A percentile compares a stretch with the other conserved stretches of the same genome.
phyloP scores from a whole-genome alignment of 805 yeast genomes.

The Candida boleticola region DNA sequence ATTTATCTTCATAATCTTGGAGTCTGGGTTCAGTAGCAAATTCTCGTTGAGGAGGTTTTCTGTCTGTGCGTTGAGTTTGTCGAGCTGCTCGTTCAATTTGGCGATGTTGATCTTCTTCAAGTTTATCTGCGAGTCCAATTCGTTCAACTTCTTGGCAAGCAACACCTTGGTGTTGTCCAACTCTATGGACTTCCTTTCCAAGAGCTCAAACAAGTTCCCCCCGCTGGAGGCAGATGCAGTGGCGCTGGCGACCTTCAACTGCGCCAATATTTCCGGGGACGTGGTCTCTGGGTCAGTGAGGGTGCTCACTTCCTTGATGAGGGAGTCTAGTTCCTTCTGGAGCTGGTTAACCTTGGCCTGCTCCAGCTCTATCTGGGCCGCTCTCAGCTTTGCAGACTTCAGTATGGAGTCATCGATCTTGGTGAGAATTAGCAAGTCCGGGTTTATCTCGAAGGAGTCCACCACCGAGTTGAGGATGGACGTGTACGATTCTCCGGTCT shows the following conservation, averaged over 20 bases:
- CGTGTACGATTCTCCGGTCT: neutral
- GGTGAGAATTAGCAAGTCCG: conserved; percentile 47
- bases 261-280: conserved; percentile 13
- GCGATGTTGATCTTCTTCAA: conserved; percentile 29
- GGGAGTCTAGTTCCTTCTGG: conserved; percentile 9
- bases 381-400: conserved; percentile 26
- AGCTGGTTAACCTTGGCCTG: conserved; percentile 7
- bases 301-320: conserved; percentile 14
- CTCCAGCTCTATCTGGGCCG: conserved; percentile 17
- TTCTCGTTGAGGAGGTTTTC: conserved; percentile 29
- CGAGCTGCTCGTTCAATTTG: conserved; percentile 35
- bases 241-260: conserved; percentile 18
- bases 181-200: conserved; percentile 26
- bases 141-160: conserved; percentile 52
- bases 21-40: conserved; percentile 37
- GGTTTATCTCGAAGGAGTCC: conserved; percentile 50
- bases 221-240: conserved; percentile 16
- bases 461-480: conserved; percentile 29
- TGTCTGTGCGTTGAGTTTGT: conserved; percentile 31
- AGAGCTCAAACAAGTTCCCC: conserved; percentile 24
- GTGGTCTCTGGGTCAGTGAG: conserved; percentile 8
- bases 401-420: conserved; percentile 39
- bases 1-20: conserved; percentile 52
- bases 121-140: conserved; percentile 43
- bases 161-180: conserved; percentile 48